Percentiles rank a stretch among this genome's conserved stretches.
phyloP scores from a whole-genome alignment of 140 eudicot species.

The Flaveria floridana region DNA sequence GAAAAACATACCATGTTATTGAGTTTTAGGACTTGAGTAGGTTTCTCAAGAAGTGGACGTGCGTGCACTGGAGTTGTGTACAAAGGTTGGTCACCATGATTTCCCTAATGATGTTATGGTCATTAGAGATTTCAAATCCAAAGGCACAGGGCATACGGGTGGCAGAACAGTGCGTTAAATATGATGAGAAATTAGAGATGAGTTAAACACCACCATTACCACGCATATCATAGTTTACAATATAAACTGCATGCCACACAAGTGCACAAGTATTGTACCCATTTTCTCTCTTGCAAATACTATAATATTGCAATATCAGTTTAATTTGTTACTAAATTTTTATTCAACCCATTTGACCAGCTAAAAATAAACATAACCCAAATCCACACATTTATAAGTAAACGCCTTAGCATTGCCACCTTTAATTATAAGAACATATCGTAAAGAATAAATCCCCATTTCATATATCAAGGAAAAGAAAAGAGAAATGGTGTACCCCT shows the following conservation, averaged over 20 bases:
- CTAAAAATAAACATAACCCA: not conserved
- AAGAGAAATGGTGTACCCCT: slow-evolving; percentile 43
- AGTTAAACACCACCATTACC: not conserved
- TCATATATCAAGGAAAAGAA: not conserved
- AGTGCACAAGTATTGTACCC: not conserved
- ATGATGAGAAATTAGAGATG: not conserved
- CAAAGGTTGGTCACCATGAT: slow-evolving; percentile 45
- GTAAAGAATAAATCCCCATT: slow-evolving; percentile 12
- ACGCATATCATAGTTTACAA: slow-evolving; percentile 1
- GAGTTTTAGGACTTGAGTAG: slow-evolving; percentile 72
- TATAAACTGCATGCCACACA: not conserved
- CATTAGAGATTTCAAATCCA: slow-evolving; percentile 12
- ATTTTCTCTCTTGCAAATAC: not conserved
- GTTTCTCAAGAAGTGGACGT: slow-evolving; percentile 72
- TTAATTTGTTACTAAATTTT: not conserved
- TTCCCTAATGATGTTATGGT: slow-evolving; percentile 48
- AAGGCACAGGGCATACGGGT: not conserved
- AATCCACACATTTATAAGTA: not conserved
- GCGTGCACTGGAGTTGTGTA: slow-evolving; percentile 86
- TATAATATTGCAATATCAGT: no score
- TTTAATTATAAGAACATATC: not conserved
- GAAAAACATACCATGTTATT: slow-evolving; percentile 64
- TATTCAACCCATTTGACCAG: slow-evolving; percentile 2
- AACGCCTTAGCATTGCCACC: not conserved
- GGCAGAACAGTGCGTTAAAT: not conserved